Percentiles rank a stretch among this genome's conserved stretches.
Conservation (phyloP, 306 rosid species). For the Prosopis cineraria region DNA sequence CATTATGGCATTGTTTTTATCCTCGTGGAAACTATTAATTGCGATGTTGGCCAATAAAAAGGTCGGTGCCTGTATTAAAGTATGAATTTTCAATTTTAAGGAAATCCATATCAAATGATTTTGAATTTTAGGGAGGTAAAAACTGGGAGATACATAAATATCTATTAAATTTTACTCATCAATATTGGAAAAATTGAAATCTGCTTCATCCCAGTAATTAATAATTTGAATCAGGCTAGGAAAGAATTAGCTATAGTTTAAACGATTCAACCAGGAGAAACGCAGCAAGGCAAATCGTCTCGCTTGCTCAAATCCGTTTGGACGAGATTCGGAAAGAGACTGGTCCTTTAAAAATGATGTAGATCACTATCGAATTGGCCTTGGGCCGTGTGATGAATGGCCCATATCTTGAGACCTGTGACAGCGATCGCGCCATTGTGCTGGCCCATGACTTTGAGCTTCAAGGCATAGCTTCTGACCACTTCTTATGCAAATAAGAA, state of each 20-base stretch:
- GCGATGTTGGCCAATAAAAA: not conserved
- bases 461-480: not conserved
- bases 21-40: too few species aligned
- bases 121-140: too few species aligned
- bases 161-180: too few species aligned
- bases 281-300: too few species aligned
- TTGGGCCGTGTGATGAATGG: not conserved
- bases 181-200: too few species aligned
- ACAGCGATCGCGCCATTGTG: not conserved
- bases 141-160: too few species aligned
- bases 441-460: not conserved
- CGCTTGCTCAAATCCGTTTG: too few species aligned
- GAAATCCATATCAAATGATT: too few species aligned
- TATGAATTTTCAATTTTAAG: too few species aligned
- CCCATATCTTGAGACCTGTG: not conserved
- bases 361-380: not conserved
- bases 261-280: too few species aligned
- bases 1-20: not conserved
- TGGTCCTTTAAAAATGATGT: not conserved
- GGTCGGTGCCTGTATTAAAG: not conserved
- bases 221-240: too few species aligned
- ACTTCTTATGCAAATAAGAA: not conserved
- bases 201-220: not conserved
- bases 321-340: not conserved
- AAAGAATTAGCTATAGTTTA: too few species aligned